phyloP scores from a whole-genome alignment of 2,329 filamentous ascomycete genomes.

The Chrysoporthe puriensis region DNA sequence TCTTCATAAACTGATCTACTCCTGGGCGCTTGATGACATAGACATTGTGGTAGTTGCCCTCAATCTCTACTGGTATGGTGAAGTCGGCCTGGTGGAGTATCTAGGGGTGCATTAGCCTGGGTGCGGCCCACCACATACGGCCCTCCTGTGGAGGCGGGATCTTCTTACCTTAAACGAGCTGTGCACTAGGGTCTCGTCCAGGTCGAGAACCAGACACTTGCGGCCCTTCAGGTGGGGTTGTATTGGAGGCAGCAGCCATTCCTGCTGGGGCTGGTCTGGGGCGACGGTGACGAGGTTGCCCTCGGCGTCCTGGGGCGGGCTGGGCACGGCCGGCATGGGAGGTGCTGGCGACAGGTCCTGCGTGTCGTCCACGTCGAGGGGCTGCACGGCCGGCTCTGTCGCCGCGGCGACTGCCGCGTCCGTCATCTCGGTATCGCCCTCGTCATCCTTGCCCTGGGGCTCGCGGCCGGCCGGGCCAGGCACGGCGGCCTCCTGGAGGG shows the following conservation, averaged over 20 bases:
- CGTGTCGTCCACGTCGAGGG: constrained; percentile 38
- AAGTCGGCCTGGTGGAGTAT: constrained; percentile 98
- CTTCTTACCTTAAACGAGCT: constrained; percentile 93
- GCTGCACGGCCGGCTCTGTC: constrained; percentile 25
- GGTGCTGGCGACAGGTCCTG: constrained; percentile 51
- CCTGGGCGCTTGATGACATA: constrained; percentile 99
- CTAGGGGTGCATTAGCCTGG: constrained; percentile 48
- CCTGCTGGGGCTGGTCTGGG: constrained; percentile 55
- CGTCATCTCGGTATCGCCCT: constrained; percentile 70
- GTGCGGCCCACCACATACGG: background rate
- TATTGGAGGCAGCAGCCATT: constrained; percentile 81
- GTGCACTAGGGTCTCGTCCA: constrained; percentile 96
- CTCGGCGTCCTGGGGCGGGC: constrained; percentile 43
- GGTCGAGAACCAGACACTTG: constrained; percentile 92
- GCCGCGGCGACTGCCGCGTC: constrained; percentile 55
- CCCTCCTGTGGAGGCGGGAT: background rate
- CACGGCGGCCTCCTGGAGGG: constrained; percentile 32
- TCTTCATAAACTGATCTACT: constrained; percentile 98
- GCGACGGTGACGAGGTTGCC: constrained; percentile 48
- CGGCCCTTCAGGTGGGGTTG: constrained; percentile 79
- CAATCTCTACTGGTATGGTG: constrained; percentile 97
- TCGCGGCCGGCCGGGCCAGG: constrained; percentile 17
- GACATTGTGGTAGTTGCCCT: constrained; percentile 98
- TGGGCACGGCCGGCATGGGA: constrained; percentile 43
- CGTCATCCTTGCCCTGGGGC: constrained; percentile 47